These are phyloP conservation scores for Melastoma candidum DNA, from an alignment of 441 rosid genomes.

Conservation along the genomic window DNA sequence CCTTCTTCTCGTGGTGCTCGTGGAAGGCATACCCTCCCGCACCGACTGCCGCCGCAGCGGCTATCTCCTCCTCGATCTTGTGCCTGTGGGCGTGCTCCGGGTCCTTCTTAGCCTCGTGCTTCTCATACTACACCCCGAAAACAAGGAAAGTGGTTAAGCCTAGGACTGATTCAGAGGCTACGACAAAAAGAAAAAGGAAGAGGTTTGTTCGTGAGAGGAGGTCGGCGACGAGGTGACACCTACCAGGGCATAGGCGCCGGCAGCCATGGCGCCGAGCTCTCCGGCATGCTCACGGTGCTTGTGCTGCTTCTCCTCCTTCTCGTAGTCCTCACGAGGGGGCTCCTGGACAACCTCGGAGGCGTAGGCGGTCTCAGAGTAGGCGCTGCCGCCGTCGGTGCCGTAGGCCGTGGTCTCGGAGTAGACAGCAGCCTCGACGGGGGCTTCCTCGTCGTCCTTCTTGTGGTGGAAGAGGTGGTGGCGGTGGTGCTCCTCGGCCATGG, in stretches of 20 bases:
- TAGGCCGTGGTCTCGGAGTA: not conserved
- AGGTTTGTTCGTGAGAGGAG: not conserved
- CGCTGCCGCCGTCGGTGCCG: conserved; percentile 2
- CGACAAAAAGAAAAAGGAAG: too few species aligned
- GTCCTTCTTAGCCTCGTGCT: conserved; percentile 39
- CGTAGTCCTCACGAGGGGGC: conserved; percentile 20
- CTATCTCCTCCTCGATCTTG: conserved; percentile 48
- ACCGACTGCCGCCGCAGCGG: conserved; percentile 34
- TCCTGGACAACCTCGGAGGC: conserved; percentile 10
- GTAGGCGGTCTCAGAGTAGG: not conserved
- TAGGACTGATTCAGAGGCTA: not conserved
- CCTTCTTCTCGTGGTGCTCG: conserved; percentile 48
- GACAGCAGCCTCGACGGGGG: conserved; percentile 7
- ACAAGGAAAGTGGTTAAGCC: not conserved
- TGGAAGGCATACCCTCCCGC: conserved; percentile 42
- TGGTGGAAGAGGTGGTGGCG: conserved; percentile 37
- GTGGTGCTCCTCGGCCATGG: conserved; percentile 11
- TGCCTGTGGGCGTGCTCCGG: conserved; percentile 53
- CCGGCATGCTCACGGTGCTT: conserved; percentile 40
- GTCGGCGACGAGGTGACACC: not conserved
- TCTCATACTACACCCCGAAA: conserved; percentile 30
- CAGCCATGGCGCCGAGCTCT: conserved; percentile 32
- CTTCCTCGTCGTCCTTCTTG: conserved; percentile 26
- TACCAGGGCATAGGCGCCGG: conserved; percentile 49
- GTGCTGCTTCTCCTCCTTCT: conserved; percentile 62